Conservation (phyloP, 116 monocot species). For the Cymodocea nodosa region DNA sequence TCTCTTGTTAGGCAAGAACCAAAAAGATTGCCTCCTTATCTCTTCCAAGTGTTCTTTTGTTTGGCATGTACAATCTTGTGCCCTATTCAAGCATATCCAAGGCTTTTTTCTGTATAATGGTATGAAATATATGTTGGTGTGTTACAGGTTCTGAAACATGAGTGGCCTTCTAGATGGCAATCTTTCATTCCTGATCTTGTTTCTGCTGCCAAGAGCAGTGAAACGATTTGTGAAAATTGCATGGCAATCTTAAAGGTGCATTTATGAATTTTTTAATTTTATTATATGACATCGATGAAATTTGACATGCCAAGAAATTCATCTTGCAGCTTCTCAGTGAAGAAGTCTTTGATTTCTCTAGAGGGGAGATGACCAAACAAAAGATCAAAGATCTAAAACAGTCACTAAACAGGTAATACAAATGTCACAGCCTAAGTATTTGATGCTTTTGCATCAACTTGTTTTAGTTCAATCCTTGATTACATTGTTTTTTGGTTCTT, state of each 20-base stretch:
- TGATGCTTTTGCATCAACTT: no score
- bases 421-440: not conserved
- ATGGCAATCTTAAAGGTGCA: slow-evolving; percentile 93
- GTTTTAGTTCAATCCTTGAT: not conserved
- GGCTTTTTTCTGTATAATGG: no score
- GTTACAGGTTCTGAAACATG: slow-evolving; percentile 82
- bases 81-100: no score
- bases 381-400: slow-evolving; percentile 96
- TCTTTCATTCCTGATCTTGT: slow-evolving; percentile 95
- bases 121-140: not conserved
- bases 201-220: slow-evolving; percentile 87
- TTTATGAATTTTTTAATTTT: not conserved
- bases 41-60: no score
- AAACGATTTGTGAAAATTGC: slow-evolving; percentile 97
- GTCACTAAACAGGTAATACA: slow-evolving; percentile 69
- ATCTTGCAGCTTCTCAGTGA: slow-evolving; percentile 83
- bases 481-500: not conserved
- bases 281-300: not conserved
- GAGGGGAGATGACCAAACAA: slow-evolving; percentile 96
- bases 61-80: no score
- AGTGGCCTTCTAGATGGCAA: slow-evolving; percentile 96
- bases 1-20: no score
- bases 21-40: no score
- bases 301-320: not conserved
- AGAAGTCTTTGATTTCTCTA: slow-evolving; percentile 97